Conservation (phyloP, 148 eudicot genomes). For the Chenopodium suecicum region DNA sequence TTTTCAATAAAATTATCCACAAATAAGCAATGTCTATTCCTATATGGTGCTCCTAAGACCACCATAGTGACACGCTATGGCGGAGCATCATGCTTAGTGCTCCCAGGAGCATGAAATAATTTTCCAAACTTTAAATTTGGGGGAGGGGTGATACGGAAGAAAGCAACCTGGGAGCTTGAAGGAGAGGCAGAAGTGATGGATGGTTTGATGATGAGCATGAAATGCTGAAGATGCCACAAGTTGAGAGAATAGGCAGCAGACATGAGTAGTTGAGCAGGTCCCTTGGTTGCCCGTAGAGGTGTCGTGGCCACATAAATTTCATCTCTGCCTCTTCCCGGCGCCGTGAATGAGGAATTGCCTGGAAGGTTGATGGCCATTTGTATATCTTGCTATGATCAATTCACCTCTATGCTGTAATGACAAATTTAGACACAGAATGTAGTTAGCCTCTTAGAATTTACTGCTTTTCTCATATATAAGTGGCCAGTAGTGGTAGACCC, state of each 20-base stretch:
- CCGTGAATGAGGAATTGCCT: constrained; percentile 16
- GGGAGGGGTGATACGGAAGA: too few species aligned
- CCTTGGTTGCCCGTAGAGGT: constrained; percentile 69
- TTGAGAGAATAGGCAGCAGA: constrained; percentile 71
- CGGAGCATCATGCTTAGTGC: background rate
- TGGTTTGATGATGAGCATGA: constrained; percentile 74
- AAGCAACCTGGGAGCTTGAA: constrained; percentile 30
- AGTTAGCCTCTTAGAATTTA: too few species aligned
- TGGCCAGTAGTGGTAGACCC: too few species aligned
- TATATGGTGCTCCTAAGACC: background rate
- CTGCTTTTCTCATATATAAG: too few species aligned
- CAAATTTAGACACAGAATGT: too few species aligned
- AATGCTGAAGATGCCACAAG: constrained; percentile 78
- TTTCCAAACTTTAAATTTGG: background rate
- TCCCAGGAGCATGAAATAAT: too few species aligned
- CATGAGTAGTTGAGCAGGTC: constrained; percentile 70
- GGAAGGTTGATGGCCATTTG: constrained; percentile 28
- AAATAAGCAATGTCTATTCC: background rate
- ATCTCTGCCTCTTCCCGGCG: constrained; percentile 32
- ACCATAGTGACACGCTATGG: background rate
- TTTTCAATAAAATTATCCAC: background rate
- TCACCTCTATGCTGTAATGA: background rate
- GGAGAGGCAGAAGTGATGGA: constrained; percentile 32
- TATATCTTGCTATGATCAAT: background rate
- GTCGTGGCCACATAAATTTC: constrained; percentile 75